These are phyloP conservation scores for Aspergillus bombycis DNA, from an alignment of 2,329 filamentous ascomycete genomes.

Conservation along the genomic window DNA sequence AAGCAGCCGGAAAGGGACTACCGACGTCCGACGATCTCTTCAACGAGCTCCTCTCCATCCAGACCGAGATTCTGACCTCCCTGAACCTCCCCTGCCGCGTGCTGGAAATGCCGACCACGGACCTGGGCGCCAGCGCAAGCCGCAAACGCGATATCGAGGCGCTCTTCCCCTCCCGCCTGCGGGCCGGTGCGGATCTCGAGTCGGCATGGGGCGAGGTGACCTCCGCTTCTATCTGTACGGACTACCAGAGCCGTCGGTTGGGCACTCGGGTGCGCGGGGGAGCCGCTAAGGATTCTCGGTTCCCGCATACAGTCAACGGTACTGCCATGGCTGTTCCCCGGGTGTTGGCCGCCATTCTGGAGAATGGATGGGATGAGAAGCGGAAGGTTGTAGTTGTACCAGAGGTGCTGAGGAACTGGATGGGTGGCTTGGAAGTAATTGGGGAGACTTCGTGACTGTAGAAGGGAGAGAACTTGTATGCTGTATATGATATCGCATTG, in stretches of 20 bases:
- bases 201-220: constrained; percentile 93
- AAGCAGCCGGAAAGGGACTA: constrained; percentile 14
- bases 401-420: constrained; percentile 77
- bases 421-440: constrained; percentile 75
- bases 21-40: constrained; percentile 59
- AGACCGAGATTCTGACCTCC: constrained; percentile 76
- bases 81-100: constrained; percentile 84
- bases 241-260: constrained; percentile 87
- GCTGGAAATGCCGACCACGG: constrained; percentile 86
- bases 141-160: constrained; percentile 94
- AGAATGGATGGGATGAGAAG: constrained; percentile 83
- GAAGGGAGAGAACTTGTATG: neutral
- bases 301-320: constrained; percentile 90
- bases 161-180: constrained; percentile 79
- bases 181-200: constrained; percentile 41
- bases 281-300: constrained; percentile 57
- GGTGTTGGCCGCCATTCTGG: constrained; percentile 83
- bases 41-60: constrained; percentile 82
- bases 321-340: constrained; percentile 90
- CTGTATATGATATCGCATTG: neutral
- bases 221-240: constrained; percentile 85
- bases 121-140: constrained; percentile 84
- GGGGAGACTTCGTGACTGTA: constrained; percentile 31
- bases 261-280: constrained; percentile 69
- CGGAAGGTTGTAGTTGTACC: constrained; percentile 72